Evolutionary conservation across 257 asterid genomes (phyloP).

Genomic region (Anisodus tanguticus): DNA sequence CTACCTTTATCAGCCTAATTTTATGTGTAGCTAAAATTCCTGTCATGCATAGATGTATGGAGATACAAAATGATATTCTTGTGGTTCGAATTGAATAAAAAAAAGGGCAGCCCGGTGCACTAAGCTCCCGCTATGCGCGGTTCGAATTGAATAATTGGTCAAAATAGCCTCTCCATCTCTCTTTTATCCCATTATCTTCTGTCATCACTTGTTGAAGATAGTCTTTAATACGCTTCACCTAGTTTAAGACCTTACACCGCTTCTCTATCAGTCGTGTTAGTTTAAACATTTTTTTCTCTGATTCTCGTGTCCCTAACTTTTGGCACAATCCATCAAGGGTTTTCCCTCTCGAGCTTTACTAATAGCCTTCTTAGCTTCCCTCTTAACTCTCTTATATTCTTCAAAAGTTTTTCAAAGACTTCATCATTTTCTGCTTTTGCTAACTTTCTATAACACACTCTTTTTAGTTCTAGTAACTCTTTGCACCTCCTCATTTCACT

Average conservation of each 20-base stretch:
- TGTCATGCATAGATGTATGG: not conserved
- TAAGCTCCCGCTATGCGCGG: too few relatives aligned
- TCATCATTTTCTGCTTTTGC: not conserved
- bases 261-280: not conserved
- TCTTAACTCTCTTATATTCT: not conserved
- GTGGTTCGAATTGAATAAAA: not conserved
- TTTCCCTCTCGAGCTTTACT: not conserved
- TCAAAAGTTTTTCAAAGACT: not conserved
- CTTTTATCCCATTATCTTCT: not conserved
- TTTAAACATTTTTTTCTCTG: conserved; percentile 21
- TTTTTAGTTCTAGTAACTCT: not conserved
- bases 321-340: not conserved
- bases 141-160: not conserved
- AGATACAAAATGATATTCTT: not conserved
- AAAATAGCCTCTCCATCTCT: not conserved
- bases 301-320: not conserved
- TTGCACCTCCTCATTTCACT: not conserved
- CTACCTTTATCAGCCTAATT: not conserved
- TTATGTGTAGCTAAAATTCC: not conserved
- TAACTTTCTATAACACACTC: not conserved
- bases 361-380: not conserved
- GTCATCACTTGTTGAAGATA: not conserved
- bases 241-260: not conserved
- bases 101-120: too few relatives aligned
- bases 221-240: not conserved